Conservation (phyloP, 106 monocot species). For the Platanthera guangdongensis region DNA sequence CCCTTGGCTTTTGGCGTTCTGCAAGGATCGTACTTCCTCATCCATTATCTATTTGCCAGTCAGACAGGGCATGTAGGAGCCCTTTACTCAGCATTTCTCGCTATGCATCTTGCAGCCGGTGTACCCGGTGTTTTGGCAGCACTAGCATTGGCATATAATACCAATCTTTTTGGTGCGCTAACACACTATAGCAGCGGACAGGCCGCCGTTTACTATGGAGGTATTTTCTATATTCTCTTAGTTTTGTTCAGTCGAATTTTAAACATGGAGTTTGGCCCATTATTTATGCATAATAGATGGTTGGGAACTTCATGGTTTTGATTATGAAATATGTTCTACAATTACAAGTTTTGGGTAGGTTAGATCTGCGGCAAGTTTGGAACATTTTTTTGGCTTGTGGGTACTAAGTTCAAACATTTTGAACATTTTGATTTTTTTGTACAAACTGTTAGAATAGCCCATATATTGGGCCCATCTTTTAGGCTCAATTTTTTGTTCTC, state of each 20-base stretch:
- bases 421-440: background rate
- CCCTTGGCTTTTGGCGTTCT: constrained; percentile 73
- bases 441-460: no score
- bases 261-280: background rate
- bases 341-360: background rate
- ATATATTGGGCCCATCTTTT: no score
- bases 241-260: background rate
- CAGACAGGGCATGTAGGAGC: constrained; percentile 99
- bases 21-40: constrained; percentile 85
- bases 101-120: constrained; percentile 94
- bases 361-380: background rate
- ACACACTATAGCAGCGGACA: constrained; percentile 98
- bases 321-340: background rate
- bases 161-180: constrained; percentile 87
- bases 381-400: background rate
- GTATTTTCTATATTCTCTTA: constrained; percentile 25
- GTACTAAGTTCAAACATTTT: background rate
- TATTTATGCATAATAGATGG: background rate
- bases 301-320: background rate
- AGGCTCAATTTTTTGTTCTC: no score
- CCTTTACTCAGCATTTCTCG: constrained; percentile 89
- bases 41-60: constrained; percentile 96
- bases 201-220: constrained; percentile 97
- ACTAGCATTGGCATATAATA: constrained; percentile 86
- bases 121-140: constrained; percentile 79